Evolutionary conservation across 768 basidiomycete species (phyloP), one percentile per base, ranked within the genome.

Genomic region (Rhizopogon vesiculosus): DNA sequence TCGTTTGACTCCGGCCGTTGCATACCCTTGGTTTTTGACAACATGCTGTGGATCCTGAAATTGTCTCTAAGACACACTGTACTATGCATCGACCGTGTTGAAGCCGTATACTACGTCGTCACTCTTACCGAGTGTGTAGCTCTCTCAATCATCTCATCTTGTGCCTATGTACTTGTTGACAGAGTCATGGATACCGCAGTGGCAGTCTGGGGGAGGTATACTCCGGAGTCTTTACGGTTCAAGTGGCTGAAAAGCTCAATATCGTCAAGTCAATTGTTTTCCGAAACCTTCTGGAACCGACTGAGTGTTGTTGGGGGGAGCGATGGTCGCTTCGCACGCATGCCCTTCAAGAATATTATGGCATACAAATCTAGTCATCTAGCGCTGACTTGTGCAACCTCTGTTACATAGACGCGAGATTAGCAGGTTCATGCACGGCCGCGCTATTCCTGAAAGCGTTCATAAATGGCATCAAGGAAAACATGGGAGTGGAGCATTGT

Each of bases 381-480:
- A 91, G 90, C 62, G 91, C 90, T 25, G 91, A 93, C 67, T 75
- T 93, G 33, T 86, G 87, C 70, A 93, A 93, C 62, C 55, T 59
- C 38, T n/a, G 57, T 58, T 13, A 7, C 33, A 16, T 3, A 19
- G 89, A 91, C 45, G 91, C 90, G n/a, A 77, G 72, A 22, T 74
- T 80, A 42, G 92, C 74, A 7, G 92, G 91, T 38, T 76, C 82
- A 53, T 84, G 81, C 71, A 94, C 92, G 1, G 93, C 91, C 2
- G 91, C 92, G 3, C 74, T 93, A 18, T 95, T 95, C 84, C 75
- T 95, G 54, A 90, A 91, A 72, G 78, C 84, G 2, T 92, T 92
- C 61, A 88, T 88, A 1, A 78, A 87, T 25, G 90, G 89, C 3
- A 82, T 86, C 54, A 86, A 90, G 64, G 73, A 78, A 2, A 78